These are phyloP conservation scores for Spergularia azorica DNA, from an alignment of 179 eudicot genomes.

Conservation along the genomic window DNA sequence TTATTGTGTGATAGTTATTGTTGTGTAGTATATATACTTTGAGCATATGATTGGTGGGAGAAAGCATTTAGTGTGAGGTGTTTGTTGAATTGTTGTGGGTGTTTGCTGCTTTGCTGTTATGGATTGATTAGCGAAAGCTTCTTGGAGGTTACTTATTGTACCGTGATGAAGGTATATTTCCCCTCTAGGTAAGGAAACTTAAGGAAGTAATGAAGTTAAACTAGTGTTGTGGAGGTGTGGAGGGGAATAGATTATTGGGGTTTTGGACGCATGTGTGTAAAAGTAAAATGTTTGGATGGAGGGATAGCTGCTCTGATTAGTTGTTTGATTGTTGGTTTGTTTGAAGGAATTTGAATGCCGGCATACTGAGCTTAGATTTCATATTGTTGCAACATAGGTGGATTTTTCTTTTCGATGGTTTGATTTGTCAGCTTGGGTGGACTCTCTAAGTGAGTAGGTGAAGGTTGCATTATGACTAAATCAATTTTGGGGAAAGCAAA, in stretches of 20 bases:
- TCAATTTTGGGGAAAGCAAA: not conserved
- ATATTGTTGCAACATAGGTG: constrained; percentile 2
- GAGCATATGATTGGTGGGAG: not conserved
- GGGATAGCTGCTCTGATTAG: not conserved
- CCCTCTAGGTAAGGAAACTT: too few species aligned
- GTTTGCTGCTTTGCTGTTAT: not conserved
- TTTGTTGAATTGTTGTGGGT: not conserved
- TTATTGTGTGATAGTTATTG: not conserved
- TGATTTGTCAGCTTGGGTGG: too few species aligned
- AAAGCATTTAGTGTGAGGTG: not conserved
- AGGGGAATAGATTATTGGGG: too few species aligned
- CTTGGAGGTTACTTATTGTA: not conserved
- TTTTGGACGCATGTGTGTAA: too few species aligned
- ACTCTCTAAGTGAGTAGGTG: not conserved
- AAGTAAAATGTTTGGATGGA: too few species aligned
- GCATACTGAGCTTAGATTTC: not conserved
- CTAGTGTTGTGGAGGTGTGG: too few species aligned
- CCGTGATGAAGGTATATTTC: not conserved
- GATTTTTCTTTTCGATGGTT: too few species aligned
- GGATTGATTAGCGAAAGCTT: not conserved
- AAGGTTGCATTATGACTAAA: not conserved
- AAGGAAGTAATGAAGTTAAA: not conserved
- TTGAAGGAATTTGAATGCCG: not conserved
- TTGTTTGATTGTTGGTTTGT: not conserved
- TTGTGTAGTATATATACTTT: not conserved